Percentiles rank a stretch among this genome's conserved stretches.
Conservation (phyloP, 495 filamentous ascomycete genomes). For the Oidiodendron maius region DNA sequence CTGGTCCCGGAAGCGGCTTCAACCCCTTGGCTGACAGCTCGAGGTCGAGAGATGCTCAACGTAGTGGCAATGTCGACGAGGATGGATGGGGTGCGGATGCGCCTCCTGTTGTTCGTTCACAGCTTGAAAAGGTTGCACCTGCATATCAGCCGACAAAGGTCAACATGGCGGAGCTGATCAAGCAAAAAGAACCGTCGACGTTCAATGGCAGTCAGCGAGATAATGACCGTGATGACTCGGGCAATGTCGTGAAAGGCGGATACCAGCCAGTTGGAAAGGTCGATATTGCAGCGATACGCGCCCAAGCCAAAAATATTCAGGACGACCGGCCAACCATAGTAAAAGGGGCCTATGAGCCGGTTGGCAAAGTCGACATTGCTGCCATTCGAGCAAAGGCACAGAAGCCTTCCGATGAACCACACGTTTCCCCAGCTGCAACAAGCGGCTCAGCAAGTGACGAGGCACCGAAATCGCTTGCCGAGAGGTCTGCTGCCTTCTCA, state of each 20-base stretch:
- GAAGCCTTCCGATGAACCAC: constrained; percentile 42
- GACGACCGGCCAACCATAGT: constrained; percentile 78
- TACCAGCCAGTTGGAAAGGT: constrained; percentile 97
- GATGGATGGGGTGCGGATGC: constrained; percentile 98
- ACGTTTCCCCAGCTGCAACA: constrained; percentile 35
- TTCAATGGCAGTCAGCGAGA: constrained; percentile 34
- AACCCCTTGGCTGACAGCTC: constrained; percentile 56
- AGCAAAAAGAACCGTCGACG: constrained; percentile 57
- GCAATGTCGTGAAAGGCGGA: constrained; percentile 75
- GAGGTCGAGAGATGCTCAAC: constrained; percentile 37
- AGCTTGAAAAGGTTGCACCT: constrained; percentile 87
- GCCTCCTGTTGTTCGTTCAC: constrained; percentile 74
- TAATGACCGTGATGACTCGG: constrained; percentile 25
- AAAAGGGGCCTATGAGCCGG: constrained; percentile 87
- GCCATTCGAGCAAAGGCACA: constrained; percentile 81
- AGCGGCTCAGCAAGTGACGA: constrained; percentile 31
- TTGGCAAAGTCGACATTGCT: constrained; percentile 92
- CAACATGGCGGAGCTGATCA: constrained; percentile 71
- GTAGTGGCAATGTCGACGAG: constrained; percentile 43
- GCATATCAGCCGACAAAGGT: constrained; percentile 94
- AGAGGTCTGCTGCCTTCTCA: constrained; percentile 59
- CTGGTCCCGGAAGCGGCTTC: constrained; percentile 55
- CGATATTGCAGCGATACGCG: constrained; percentile 84
- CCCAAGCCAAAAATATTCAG: constrained; percentile 61
- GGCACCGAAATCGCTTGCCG: constrained; percentile 54